phyloP scores from a whole-genome alignment of 176 grass and related monocot species.

The barley (Hordeum vulgare) region DNA sequence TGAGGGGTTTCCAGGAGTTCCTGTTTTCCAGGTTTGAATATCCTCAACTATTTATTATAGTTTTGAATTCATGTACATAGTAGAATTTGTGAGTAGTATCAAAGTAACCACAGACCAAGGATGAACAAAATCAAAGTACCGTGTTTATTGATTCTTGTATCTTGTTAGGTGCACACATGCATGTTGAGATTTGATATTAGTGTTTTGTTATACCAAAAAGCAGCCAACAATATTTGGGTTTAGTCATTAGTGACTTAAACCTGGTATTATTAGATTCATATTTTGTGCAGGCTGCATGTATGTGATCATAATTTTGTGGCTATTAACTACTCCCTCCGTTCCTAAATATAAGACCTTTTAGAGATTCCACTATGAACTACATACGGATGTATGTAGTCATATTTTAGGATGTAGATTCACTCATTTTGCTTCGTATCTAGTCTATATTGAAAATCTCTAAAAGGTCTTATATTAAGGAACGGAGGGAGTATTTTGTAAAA shows the following conservation, averaged over 20 bases:
- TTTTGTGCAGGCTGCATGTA: neutral
- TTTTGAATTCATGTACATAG: neutral
- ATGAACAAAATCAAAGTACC: neutral
- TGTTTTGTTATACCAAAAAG: neutral
- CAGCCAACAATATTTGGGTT: neutral
- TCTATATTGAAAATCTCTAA: no score
- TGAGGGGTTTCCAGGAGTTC: slow-evolving; percentile 71
- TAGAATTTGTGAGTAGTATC: neutral
- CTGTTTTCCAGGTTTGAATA: slow-evolving; percentile 80
- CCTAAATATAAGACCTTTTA: no score
- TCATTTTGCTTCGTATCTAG: no score
- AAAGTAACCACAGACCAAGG: neutral
- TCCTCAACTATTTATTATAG: neutral
- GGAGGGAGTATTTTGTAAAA: neutral
- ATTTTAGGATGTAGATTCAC: no score
- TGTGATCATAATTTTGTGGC: neutral
- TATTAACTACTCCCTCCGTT: no score
- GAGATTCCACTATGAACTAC: no score
- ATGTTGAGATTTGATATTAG: neutral
- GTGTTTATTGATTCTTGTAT: neutral
- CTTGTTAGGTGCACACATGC: neutral
- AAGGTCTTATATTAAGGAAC: no score
- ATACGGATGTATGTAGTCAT: no score
- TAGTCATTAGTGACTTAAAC: neutral
- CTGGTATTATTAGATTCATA: neutral